These are phyloP conservation scores for Candida ovalis DNA, from an alignment of 805 yeast genomes.

Conservation along the genomic window DNA sequence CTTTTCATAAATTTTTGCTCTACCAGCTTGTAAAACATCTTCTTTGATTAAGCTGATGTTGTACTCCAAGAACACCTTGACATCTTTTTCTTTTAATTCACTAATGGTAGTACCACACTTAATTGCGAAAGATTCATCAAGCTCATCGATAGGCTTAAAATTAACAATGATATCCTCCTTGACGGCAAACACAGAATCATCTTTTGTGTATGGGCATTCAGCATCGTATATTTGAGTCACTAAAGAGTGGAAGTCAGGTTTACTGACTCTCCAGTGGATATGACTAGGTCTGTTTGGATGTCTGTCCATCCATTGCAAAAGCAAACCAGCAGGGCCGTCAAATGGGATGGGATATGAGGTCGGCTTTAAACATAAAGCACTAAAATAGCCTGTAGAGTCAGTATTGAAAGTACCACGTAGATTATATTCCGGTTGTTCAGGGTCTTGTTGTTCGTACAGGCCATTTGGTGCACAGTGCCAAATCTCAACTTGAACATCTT, in stretches of 20 bases:
- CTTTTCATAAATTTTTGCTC: slow-evolving; percentile 12
- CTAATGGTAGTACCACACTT: slow-evolving; percentile 2
- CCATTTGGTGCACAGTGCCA: slow-evolving; percentile 39
- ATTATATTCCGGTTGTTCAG: slow-evolving; percentile 33
- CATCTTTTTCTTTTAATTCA: slow-evolving; percentile 15
- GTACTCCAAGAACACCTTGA: slow-evolving; percentile 20
- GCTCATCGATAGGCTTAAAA: slow-evolving; percentile 22
- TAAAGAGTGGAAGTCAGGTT: slow-evolving; percentile 28
- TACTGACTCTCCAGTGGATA: slow-evolving; percentile 28
- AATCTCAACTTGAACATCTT: slow-evolving; percentile 30
- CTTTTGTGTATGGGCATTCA: slow-evolving; percentile 29
- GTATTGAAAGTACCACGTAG: slow-evolving; percentile 32
- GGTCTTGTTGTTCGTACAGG: slow-evolving; percentile 34
- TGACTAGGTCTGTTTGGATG: slow-evolving; percentile 37
- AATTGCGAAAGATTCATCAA: slow-evolving; percentile 10
- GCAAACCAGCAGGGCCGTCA: slow-evolving; percentile 37
- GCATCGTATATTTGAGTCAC: slow-evolving; percentile 33
- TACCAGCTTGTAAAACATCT: slow-evolving; percentile 16
- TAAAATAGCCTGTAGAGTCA: slow-evolving; percentile 25
- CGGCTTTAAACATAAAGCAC: slow-evolving; percentile 31
- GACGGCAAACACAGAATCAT: slow-evolving; percentile 36
- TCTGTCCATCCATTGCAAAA: slow-evolving; percentile 31
- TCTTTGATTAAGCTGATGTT: slow-evolving; percentile 21
- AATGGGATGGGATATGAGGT: slow-evolving; percentile 37
- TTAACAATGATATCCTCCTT: slow-evolving; percentile 29